Evolutionary conservation across 2,329 filamentous ascomycete genomes (phyloP), one percentile per base, ranked within the genome.

Genomic region (Diaporthe nobilis): DNA sequence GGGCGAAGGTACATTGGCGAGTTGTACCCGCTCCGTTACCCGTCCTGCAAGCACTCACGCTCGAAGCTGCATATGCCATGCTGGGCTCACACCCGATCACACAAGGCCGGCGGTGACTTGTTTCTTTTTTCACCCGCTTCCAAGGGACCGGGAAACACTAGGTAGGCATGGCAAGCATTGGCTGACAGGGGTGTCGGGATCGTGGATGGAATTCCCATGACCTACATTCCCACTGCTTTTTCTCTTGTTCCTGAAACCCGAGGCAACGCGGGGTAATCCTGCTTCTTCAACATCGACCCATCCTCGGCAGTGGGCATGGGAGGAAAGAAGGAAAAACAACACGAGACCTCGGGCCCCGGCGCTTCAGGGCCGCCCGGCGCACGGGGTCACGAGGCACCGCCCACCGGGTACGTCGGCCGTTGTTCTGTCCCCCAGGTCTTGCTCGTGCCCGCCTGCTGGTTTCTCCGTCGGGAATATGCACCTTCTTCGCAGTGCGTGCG

Each of bases 1-100:
- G 65, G 65, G 47, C 65, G 49, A 55, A 55, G 49, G 49, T 70
- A 70, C 65, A 55, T 70, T n/a, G n/a, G 65, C 65, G 65, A 55
- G 28, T 70, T 70, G 65, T 70, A 70, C 65, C 65, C 49, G 49
- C 25, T 53, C 10, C 31, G 34, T 15, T 15, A 17, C n/a, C 34
- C 12, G 57, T 70, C 34, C 47, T 70, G 65, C 49, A 70, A 31
- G 65, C 65, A 70, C 49, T 70, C 65, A 70, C 65, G 39, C 61
- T 49, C 61, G 31, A 53, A 13, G n/a, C 65, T 70, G 65, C 65
- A 70, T 42, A 12, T 55, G 34, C 34, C 65, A 39, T 49, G 34
- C 65, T 55, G 49, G 34, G 22, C n/a, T 55, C 47, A 53, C 65
- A 70, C 34, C 49, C 47, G 65, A 70, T 55, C 25, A 70, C 65